Conservation (phyloP, 345 rosid species). For the Hibiscus mutabilis region DNA sequence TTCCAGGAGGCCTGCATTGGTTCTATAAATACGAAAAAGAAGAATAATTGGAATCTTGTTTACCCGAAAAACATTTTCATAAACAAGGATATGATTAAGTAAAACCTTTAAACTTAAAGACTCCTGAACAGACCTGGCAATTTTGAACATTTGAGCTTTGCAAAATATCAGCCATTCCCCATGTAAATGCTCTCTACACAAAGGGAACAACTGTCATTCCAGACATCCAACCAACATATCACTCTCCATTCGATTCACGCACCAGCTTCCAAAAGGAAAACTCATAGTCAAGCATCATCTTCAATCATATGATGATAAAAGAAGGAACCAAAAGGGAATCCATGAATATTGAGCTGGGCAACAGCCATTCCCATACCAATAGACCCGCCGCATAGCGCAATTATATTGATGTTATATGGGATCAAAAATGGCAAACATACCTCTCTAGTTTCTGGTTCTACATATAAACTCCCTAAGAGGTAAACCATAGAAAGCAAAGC, state of each 20-base stretch:
- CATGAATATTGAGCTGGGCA: too few species aligned
- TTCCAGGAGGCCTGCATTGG: slow-evolving; percentile 41
- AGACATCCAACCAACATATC: background rate
- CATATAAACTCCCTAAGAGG: slow-evolving; percentile 26
- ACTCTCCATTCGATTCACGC: background rate
- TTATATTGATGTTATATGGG: too few species aligned
- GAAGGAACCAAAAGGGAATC: background rate
- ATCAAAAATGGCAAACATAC: slow-evolving; percentile 23
- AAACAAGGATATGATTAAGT: background rate
- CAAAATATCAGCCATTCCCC: slow-evolving; percentile 24
- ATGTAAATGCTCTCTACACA: slow-evolving; percentile 39
- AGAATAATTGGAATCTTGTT: background rate
- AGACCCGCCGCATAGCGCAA: background rate
- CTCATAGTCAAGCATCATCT: background rate
- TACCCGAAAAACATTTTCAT: background rate
- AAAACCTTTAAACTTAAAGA: background rate
- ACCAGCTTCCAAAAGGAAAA: background rate
- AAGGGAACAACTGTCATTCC: slow-evolving; percentile 3
- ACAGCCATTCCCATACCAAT: background rate
- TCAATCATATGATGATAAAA: background rate
- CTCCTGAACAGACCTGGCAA: slow-evolving; percentile 37
- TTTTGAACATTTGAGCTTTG: slow-evolving; percentile 13
- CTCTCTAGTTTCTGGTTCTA: slow-evolving; percentile 36
- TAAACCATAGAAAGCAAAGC: slow-evolving; percentile 35
- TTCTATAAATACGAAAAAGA: slow-evolving; percentile 25